Base-by-base conservation (phyloP, 2,329 filamentous ascomycete genomes). In the Colletotrichum horii region DNA sequence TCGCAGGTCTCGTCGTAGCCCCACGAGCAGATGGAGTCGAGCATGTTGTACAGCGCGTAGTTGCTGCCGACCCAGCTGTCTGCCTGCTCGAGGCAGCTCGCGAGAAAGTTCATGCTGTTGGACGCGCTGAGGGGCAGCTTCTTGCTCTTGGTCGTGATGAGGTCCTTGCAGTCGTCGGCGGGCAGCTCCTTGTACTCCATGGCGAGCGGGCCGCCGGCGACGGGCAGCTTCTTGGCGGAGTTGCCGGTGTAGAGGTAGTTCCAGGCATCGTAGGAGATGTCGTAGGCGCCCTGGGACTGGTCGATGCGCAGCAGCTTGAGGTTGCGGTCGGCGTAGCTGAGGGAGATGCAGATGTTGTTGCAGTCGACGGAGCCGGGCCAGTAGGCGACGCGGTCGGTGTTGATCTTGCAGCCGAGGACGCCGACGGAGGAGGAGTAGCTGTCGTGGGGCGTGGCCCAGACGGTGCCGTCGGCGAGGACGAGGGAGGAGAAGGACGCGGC, bases 81-180 rank as follows among this genome's bases (percentile, higher is more conserved):
- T 6, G 74, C 76, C 36, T 82, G 79, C 48, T 79, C 83, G 43
- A 88, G 82, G 76, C 89, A 90, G 77, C 82, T 85, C 14, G 82
- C 82, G n/a, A 90, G 80, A 70, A 85, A 91, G 79, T 90, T 89
- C 85, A 90, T 89, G 84, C 86, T 87, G 81, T 89, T 90, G 73
- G 87, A 80, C 1, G 88, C 89, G 79, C 86, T 85, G 71, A 88
- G 83, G 0, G 87, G 85, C 24, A 88, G 78, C 75, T 80, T 84
- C 70, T 80, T 77, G 65, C 80, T 82, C 32, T 84, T 79, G 12
- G 88, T 88, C 52, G 86, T 78, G 76, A 91, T 85, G n/a, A 92
- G 84, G 65, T 82, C 79, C 15, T 81, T 81, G 83, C 91, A 92
- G 32, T 87, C 83, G 74, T 81, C 83, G 30, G 86, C 84, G 72